Evolutionary conservation across 1,284 basidiomycete genomes (phyloP).

Genomic region (Marasmius oreades): DNA sequence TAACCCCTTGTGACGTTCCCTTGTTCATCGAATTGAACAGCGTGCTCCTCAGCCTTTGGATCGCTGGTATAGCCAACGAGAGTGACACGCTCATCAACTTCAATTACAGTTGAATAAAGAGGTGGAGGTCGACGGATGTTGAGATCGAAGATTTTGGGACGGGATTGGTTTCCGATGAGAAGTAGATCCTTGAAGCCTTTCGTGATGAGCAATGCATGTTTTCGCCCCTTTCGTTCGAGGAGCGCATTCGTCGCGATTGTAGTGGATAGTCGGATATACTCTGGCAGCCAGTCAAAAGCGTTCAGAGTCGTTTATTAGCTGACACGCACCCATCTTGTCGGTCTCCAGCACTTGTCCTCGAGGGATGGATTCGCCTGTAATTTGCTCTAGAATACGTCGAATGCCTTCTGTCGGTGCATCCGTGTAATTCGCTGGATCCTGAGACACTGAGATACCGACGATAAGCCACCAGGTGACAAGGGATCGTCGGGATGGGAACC

Average conservation of each 20-base stretch:
- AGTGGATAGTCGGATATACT: slow-evolving; percentile 90
- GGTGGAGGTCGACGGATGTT: slow-evolving; percentile 79
- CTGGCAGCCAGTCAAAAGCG: slow-evolving; percentile 33
- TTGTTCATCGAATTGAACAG: slow-evolving; percentile 68
- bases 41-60: slow-evolving; percentile 73
- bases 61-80: slow-evolving; percentile 92
- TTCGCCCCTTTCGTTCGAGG: slow-evolving; percentile 90
- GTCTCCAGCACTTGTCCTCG: slow-evolving; percentile 70
- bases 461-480: not conserved
- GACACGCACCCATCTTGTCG: slow-evolving; percentile 71
- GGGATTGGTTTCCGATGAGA: slow-evolving; percentile 89
- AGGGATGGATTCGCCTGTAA: slow-evolving; percentile 65
- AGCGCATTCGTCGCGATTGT: slow-evolving; percentile 97
- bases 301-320: not conserved
- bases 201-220: slow-evolving; percentile 90
- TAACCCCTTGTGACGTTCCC: slow-evolving; percentile 71
- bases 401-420: slow-evolving; percentile 97
- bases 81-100: slow-evolving; percentile 94
- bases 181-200: slow-evolving; percentile 91
- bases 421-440: slow-evolving; percentile 82
- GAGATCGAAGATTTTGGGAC: slow-evolving; percentile 87
- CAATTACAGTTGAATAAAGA: slow-evolving; percentile 79
- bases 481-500: slow-evolving; percentile 23
- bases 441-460: slow-evolving; percentile 58
- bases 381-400: slow-evolving; percentile 81